phyloP scores from a whole-genome alignment of 805 yeast genomes.

The Spathaspora passalidarum region DNA sequence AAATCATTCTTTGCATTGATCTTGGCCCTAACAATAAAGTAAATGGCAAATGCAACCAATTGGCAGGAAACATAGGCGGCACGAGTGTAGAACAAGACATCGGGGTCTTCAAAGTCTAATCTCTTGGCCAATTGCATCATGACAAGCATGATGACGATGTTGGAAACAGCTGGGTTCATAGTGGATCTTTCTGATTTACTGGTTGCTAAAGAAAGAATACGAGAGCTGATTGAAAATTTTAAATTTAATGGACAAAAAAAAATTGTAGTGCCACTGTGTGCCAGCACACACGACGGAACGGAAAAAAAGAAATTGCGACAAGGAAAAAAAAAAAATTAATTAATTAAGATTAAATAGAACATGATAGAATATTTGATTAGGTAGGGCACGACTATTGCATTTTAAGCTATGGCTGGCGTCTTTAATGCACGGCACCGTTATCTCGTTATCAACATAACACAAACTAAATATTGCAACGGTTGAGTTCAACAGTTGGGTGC shows the following conservation, averaged over 20 bases:
- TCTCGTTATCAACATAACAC: no score
- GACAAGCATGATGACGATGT: constrained; percentile 85
- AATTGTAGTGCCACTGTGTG: not conserved
- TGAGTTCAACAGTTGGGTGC: no score
- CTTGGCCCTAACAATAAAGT: constrained; percentile 57
- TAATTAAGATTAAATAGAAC: no score
- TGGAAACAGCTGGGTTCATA: constrained; percentile 88
- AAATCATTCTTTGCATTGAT: constrained; percentile 80
- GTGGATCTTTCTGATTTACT: not conserved
- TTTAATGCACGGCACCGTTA: no score
- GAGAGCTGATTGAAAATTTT: not conserved
- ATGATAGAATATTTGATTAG: not conserved
- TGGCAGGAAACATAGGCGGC: constrained; percentile 67
- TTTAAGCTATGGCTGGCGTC: no score
- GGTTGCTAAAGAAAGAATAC: not conserved
- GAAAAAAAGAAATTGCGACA: not conserved
- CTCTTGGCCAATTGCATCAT: constrained; percentile 94
- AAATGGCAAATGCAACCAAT: constrained; percentile 58
- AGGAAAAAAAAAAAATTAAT: not conserved
- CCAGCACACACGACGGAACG: not conserved
- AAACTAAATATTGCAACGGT: no score
- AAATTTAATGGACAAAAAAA: not conserved
- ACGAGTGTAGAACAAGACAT: constrained; percentile 70
- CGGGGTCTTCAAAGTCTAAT: constrained; percentile 84
- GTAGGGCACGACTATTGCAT: not conserved